Conservation (phyloP, 129 eudicot genomes). For the Ambrosia artemisiifolia region DNA sequence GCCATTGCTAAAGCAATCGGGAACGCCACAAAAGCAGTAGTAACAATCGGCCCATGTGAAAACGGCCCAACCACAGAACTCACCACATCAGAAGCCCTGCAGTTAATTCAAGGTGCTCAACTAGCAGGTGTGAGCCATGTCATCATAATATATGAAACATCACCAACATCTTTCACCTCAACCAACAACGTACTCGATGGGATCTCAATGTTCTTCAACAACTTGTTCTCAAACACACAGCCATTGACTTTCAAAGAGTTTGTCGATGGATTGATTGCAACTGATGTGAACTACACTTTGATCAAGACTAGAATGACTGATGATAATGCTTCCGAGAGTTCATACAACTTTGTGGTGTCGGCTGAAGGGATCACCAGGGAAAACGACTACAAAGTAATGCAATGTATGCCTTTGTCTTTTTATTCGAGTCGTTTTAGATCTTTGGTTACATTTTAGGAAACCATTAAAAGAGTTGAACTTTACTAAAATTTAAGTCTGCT, state of each 20-base stretch:
- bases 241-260: constrained; percentile 64
- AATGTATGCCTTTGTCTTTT: constrained; percentile 71
- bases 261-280: constrained; percentile 59
- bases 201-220: constrained; percentile 64
- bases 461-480: neutral
- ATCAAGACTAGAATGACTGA: constrained; percentile 67
- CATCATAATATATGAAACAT: constrained; percentile 62
- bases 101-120: constrained; percentile 76
- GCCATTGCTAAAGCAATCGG: constrained; percentile 92
- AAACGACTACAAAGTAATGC: constrained; percentile 99
- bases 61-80: constrained; percentile 62
- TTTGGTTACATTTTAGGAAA: neutral
- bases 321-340: constrained; percentile 61
- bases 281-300: constrained; percentile 68
- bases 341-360: constrained; percentile 73
- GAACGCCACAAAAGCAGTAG: constrained; percentile 85
- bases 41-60: constrained; percentile 69
- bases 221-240: constrained; percentile 62
- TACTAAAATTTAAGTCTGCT: neutral
- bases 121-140: constrained; percentile 81
- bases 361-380: constrained; percentile 71
- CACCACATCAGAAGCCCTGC: constrained; percentile 61
- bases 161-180: constrained; percentile 43
- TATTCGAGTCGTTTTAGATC: constrained; percentile 21
- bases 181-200: constrained; percentile 78